Evolutionary conservation across 345 rosid genomes (phyloP), one percentile per base, ranked within the genome.

Genomic region (Populus deltoides): DNA sequence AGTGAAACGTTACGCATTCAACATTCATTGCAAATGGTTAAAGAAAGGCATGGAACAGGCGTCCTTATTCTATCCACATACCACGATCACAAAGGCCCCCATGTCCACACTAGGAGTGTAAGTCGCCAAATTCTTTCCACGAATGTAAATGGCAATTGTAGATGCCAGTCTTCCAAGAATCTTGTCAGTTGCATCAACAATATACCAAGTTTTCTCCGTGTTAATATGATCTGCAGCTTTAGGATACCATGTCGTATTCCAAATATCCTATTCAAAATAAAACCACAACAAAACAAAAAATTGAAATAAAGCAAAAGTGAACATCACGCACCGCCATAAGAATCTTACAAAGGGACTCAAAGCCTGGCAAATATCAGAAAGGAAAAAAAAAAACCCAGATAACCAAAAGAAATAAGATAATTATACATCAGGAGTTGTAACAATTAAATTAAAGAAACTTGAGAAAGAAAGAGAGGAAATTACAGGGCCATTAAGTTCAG

Each of bases 31-130:
- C 51, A n/a, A 24, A 25, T n/a, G 24, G 2, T 55, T 6, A 3
- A 2, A 51, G 51, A 25, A 25, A 29, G 27, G 41, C 41, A 38
- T 39, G 11, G 71, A 7, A 7, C 8, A 47, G 15, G 17, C 43
- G 24, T 16, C 41, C 25, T 22, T 27, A n/a, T 33, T 33, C 36
- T 75, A 78, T 78, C 53, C 68, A 73, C 92, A 79, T 91, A 95
- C 98, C 98, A 93, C 99, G 81, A 96, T 90, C 67, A 96, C 99
- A 83, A 92, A 96, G 2, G 98, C 94, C 62, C 99, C 99, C 99
- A 93, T 92, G 90, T 96, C 98, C 1, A 96, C 98, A 81, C 98
- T 93, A 43, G 98, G 98, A 84, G 98, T 96, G 89, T 83, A 96
- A 4, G 97, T 89, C 4, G 93, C 85, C 78, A 96, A 89, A 82